Evolutionary conservation across 192 early-diverging fungal genomes (phyloP).

Genomic region (Podila epicladia): DNA sequence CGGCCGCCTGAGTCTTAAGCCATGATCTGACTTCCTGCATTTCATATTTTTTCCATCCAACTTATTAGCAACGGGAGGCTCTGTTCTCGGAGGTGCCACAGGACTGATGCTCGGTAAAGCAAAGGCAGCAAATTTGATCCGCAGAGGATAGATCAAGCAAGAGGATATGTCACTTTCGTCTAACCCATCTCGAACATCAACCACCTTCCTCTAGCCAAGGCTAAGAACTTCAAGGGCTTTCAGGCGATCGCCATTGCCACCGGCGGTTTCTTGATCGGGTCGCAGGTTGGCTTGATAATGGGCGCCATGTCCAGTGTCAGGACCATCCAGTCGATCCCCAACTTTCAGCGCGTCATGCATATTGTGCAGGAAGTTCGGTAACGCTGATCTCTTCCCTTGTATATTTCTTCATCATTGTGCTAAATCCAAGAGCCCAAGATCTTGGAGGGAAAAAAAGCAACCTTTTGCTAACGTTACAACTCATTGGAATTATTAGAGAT

Average conservation of each 20-base stretch:
- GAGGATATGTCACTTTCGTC: neutral
- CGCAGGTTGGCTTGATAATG: conserved; percentile 29
- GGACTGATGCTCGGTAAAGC: conserved; percentile 39
- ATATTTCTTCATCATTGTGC: neutral
- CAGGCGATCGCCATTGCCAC: conserved; percentile 15
- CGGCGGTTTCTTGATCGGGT: conserved; percentile 34
- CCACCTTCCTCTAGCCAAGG: conserved; percentile 2
- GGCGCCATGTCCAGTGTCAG: conserved; percentile 37
- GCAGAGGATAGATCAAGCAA: neutral
- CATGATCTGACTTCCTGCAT: neutral
- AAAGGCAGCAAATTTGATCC: neutral
- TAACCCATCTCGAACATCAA: neutral
- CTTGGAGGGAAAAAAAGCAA: neutral
- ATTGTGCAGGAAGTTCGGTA: conserved; percentile 49
- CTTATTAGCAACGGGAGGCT: conserved; percentile 28
- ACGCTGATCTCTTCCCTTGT: neutral
- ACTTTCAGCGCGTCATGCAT: conserved; percentile 33
- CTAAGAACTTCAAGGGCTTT: conserved; percentile 35
- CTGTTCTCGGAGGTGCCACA: conserved; percentile 23
- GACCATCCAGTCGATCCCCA: conserved; percentile 47
- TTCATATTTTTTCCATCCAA: neutral
- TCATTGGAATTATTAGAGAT: neutral
- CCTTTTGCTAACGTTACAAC: too few relatives aligned
- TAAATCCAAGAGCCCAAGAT: neutral
- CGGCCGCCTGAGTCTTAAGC: neutral